A percentile compares a stretch with the other conserved stretches of the same genome.
Evolutionary conservation across 495 filamentous ascomycete genomes (phyloP).

Genomic region (Lepraria neglecta): DNA sequence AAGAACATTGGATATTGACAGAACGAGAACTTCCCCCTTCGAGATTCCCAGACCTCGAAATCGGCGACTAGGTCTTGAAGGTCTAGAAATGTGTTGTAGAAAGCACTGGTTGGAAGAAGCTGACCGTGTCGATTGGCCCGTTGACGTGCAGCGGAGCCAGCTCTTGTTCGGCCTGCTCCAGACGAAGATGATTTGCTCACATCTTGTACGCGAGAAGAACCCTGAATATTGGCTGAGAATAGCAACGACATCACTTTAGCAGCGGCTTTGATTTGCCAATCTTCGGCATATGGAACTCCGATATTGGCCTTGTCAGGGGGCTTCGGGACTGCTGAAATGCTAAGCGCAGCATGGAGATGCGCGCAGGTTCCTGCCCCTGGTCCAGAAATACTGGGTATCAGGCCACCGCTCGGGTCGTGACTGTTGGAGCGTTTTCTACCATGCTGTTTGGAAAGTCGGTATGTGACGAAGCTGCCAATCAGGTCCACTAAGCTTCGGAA

Average conservation of each 20-base stretch:
- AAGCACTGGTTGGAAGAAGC: conserved; percentile 70
- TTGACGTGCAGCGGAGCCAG: conserved; percentile 34
- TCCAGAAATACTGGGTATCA: conserved; percentile 65
- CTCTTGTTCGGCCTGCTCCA: conserved; percentile 25
- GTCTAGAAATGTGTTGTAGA: conserved; percentile 83
- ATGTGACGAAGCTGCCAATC: conserved; percentile 72
- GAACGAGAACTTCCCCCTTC: conserved; percentile 71
- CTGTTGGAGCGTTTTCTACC: conserved; percentile 56
- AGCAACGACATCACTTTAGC: conserved; percentile 76
- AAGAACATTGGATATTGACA: conserved; percentile 94
- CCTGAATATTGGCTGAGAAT: conserved; percentile 73
- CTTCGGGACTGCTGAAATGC: conserved; percentile 34
- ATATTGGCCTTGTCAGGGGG: conserved; percentile 42
- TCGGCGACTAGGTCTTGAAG: conserved; percentile 80
- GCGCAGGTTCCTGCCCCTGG: conserved; percentile 55
- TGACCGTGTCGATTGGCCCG: conserved; percentile 51
- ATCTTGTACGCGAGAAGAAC: conserved; percentile 17
- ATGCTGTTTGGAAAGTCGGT: conserved; percentile 69
- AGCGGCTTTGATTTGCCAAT: conserved; percentile 86
- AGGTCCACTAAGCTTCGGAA: conserved; percentile 72
- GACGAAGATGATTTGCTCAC: conserved; percentile 7
- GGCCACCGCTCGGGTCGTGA: conserved; percentile 52
- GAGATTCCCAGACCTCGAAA: conserved; percentile 83
- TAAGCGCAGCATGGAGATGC: conserved; percentile 76
- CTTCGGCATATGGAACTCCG: conserved; percentile 63